Percentiles rank a stretch among this genome's conserved stretches.
These are phyloP conservation scores for Babesia bigemina DNA, from an alignment of 169 alveolate genomes.

Conservation along the genomic window DNA sequence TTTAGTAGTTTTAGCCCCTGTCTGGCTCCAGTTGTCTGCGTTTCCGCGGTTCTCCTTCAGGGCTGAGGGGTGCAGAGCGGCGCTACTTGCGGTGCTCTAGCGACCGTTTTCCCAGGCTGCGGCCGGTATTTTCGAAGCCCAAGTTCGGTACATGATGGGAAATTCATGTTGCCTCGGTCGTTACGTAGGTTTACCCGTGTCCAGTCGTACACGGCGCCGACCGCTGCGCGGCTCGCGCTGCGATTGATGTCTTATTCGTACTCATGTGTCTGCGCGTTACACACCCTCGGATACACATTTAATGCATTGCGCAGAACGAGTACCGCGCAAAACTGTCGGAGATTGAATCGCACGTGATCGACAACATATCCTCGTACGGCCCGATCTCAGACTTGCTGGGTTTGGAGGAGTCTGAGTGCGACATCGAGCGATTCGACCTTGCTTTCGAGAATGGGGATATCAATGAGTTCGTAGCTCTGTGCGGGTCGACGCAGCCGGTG, in stretches of 20 bases:
- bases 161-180: conserved; percentile 65
- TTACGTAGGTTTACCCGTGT: conserved; percentile 35
- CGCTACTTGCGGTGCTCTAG: conserved; percentile 1
- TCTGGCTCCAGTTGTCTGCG: no score
- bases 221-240: neutral
- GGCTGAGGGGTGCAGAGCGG: conserved; percentile 67
- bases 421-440: conserved; percentile 57
- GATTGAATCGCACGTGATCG: conserved; percentile 63
- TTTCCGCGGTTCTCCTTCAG: neutral
- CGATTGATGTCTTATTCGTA: neutral
- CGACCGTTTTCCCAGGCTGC: neutral
- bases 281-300: neutral
- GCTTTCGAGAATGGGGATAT: conserved; percentile 67
- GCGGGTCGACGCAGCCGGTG: conserved; percentile 65
- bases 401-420: conserved; percentile 55
- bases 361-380: conserved; percentile 56
- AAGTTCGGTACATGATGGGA: conserved; percentile 28
- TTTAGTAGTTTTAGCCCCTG: neutral
- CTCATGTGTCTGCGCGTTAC: no score
- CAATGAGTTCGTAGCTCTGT: conserved; percentile 37
- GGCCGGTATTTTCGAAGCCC: neutral
- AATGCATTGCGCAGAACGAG: conserved; percentile 21
- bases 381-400: conserved; percentile 67
- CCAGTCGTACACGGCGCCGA: neutral
- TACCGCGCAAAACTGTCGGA: conserved; percentile 38